Conservation (phyloP, 495 filamentous ascomycete species). For the Hypoxylon trugodes region DNA sequence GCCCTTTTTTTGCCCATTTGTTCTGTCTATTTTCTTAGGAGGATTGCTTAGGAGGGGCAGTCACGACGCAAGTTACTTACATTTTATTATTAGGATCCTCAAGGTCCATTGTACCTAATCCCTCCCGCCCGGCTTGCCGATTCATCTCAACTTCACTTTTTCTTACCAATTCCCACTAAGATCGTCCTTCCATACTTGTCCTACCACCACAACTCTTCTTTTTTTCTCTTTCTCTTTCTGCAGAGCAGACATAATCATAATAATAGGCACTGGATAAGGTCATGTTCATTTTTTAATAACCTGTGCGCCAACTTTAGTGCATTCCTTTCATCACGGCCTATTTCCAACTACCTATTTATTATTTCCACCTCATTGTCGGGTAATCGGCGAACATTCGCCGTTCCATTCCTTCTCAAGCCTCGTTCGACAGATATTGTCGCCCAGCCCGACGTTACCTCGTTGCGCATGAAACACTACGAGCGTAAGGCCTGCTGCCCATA, state of each 20-base stretch:
- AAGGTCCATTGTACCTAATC: conserved; percentile 1
- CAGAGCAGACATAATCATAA: conserved; percentile 34
- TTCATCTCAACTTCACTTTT: conserved; percentile 25
- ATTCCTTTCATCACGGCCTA: conserved; percentile 28
- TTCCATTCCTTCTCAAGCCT: conserved; percentile 14
- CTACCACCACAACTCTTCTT: background rate
- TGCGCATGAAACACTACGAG: conserved; percentile 25
- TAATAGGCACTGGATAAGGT: conserved; percentile 20
- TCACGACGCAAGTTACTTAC: conserved; percentile 1
- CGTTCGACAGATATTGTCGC: conserved; percentile 2
- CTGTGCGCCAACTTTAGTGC: conserved; percentile 12
- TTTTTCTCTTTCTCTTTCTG: conserved; percentile 27
- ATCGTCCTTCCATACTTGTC: background rate
- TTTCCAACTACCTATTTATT: conserved; percentile 13
- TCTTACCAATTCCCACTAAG: conserved; percentile 10
- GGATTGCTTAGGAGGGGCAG: conserved; percentile 16
- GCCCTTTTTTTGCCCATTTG: background rate
- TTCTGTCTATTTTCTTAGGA: background rate
- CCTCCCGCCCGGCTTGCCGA: conserved; percentile 12
- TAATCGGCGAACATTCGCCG: conserved; percentile 22
- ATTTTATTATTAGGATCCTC: conserved; percentile 33
- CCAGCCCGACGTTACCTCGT: conserved; percentile 1
- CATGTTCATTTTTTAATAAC: conserved; percentile 6
- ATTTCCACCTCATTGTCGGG: conserved; percentile 10
- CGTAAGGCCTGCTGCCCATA: conserved; percentile 1